These are phyloP conservation scores for Leccinum uliginosum DNA, from an alignment of 768 basidiomycete genomes.

Conservation along the genomic window DNA sequence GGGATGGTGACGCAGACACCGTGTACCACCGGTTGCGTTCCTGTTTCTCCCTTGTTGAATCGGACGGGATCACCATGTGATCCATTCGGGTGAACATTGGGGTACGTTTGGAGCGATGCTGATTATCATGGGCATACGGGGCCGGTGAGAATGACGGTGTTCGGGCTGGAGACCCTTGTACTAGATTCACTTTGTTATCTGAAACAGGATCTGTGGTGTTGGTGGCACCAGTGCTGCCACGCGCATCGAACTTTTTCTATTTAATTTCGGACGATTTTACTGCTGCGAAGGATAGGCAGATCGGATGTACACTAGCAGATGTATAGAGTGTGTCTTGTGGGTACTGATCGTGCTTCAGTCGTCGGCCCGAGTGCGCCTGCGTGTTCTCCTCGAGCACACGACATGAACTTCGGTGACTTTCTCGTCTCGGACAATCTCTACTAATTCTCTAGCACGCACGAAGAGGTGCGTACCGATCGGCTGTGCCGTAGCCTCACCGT, in stretches of 20 bases:
- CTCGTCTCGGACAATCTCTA: not conserved
- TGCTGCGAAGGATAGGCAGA: too few relatives aligned
- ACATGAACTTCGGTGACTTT: not conserved
- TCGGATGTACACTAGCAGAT: not conserved
- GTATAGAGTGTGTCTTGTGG: not conserved
- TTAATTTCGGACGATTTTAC: not conserved
- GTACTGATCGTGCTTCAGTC: too few relatives aligned
- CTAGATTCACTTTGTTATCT: not conserved
- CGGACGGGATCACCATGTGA: not conserved
- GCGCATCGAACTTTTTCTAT: not conserved
- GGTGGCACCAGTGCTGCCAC: not conserved
- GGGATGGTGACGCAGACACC: slow-evolving; percentile 29
- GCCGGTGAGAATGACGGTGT: not conserved
- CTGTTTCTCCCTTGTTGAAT: not conserved
- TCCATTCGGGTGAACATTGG: not conserved
- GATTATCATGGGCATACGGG: not conserved
- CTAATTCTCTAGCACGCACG: slow-evolving; percentile 23
- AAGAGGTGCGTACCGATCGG: slow-evolving; percentile 54
- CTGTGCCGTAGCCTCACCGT: not conserved
- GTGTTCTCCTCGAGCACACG: not conserved
- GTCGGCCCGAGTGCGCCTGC: not conserved
- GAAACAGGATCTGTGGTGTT: not conserved
- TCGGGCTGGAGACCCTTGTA: not conserved
- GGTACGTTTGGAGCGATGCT: not conserved
- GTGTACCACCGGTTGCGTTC: not conserved